Percentiles rank a stretch among this genome's conserved stretches.
phyloP scores from a whole-genome alignment of 371 early-diverging fungal species.

The Apophysomyces sp. region DNA sequence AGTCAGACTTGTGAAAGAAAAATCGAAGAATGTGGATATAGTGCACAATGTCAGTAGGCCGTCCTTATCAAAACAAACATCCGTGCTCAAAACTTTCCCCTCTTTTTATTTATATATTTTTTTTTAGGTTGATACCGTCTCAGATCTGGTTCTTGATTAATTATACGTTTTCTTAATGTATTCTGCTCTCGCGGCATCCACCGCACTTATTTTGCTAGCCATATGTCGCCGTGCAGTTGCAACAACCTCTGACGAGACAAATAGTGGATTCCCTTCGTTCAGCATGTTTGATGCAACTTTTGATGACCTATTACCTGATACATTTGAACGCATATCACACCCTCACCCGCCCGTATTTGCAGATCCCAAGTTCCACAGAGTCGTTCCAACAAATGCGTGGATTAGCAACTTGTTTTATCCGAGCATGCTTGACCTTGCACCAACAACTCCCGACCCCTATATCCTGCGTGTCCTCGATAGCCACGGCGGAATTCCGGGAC shows the following conservation, averaged over 20 bases:
- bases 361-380: conserved; percentile 9
- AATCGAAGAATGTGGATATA: conserved; percentile 1
- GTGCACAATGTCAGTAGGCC: background rate
- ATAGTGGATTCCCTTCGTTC: background rate
- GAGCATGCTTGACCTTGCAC: conserved; percentile 35
- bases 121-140: background rate
- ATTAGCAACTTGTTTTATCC: conserved; percentile 47
- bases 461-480: conserved; percentile 39
- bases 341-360: conserved; percentile 38
- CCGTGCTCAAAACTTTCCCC: background rate
- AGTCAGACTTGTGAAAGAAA: background rate
- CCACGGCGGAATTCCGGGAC: conserved; percentile 40
- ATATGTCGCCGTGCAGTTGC: background rate
- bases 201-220: background rate
- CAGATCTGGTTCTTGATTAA: background rate
- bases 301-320: background rate
- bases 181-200: background rate
- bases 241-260: background rate
- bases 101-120: too few species aligned
- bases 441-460: conserved; percentile 50
- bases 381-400: conserved; percentile 54
- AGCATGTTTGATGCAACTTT: background rate
- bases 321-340: conserved; percentile 11
- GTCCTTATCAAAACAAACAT: background rate
- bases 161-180: background rate